phyloP scores from a whole-genome alignment of 495 filamentous ascomycete genomes.

The Penicillium paradoxum region DNA sequence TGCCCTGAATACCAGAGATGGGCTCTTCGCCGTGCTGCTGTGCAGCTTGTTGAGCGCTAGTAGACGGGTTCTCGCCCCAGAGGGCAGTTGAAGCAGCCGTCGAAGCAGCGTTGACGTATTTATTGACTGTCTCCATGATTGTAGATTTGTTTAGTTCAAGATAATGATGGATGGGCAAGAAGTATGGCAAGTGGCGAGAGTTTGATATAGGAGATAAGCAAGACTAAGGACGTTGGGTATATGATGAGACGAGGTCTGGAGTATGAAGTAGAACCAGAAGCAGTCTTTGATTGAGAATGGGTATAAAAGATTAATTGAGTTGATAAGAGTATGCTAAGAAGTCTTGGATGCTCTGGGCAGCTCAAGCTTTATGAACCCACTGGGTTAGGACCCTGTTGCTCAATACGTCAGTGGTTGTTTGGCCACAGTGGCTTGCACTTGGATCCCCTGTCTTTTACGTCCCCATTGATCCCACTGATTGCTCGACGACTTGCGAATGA shows the following conservation, averaged over 20 bases:
- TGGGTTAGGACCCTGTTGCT: neutral
- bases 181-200: neutral
- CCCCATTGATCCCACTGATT: neutral
- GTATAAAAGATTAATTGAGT: neutral
- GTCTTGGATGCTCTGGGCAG: neutral
- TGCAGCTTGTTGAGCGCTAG: constrained; percentile 5
- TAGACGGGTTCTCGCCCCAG: constrained; percentile 25
- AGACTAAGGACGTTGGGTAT: neutral
- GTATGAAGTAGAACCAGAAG: no score
- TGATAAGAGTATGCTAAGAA: neutral
- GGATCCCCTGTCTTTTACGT: neutral
- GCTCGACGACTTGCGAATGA: neutral
- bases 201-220: neutral
- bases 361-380: constrained; percentile 3
- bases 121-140: constrained; percentile 38
- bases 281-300: neutral
- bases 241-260: neutral
- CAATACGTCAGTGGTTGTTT: constrained; percentile 5
- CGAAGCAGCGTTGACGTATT: constrained; percentile 32
- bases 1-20: constrained; percentile 38
- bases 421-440: neutral
- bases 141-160: neutral
- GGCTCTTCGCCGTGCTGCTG: constrained; percentile 35
- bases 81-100: constrained; percentile 32
- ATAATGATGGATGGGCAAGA: neutral